These are phyloP conservation scores for Calonectria pseudoturangicola DNA, from an alignment of 2,329 filamentous ascomycete genomes.

Conservation along the genomic window DNA sequence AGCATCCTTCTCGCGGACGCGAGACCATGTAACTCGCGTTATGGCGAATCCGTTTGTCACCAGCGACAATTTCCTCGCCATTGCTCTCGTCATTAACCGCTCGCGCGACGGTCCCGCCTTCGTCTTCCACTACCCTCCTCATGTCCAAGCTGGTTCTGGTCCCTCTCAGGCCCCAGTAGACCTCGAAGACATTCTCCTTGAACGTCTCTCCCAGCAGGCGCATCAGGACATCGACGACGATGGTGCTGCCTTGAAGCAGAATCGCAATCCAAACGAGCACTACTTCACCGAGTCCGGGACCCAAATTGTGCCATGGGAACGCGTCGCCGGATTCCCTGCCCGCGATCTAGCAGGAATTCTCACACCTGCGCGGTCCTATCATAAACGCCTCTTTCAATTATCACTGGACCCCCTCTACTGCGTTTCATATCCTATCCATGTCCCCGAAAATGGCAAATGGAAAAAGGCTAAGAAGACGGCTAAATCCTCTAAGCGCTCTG, in stretches of 20 bases:
- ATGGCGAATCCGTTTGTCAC: constrained; percentile 70
- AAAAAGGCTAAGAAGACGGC: constrained; percentile 77
- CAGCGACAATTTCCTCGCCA: constrained; percentile 77
- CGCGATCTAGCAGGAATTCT: constrained; percentile 87
- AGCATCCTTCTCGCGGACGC: not conserved
- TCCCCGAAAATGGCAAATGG: constrained; percentile 86
- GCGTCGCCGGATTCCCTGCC: constrained; percentile 83
- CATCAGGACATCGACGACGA: constrained; percentile 61
- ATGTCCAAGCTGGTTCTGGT: constrained; percentile 63
- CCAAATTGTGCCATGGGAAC: constrained; percentile 81
- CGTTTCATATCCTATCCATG: constrained; percentile 88
- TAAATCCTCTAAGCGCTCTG: constrained; percentile 60
- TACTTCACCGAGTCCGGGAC: constrained; percentile 73
- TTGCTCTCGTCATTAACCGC: constrained; percentile 83
- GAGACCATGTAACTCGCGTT: constrained; percentile 49
- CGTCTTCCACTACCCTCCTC: constrained; percentile 91
- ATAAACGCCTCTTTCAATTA: constrained; percentile 89
- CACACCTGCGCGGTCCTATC: constrained; percentile 83
- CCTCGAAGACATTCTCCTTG: constrained; percentile 71
- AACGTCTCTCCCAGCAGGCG: constrained; percentile 65
- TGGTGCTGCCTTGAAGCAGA: constrained; percentile 65
- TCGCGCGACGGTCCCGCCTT: constrained; percentile 87
- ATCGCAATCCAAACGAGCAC: constrained; percentile 73
- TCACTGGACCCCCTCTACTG: constrained; percentile 87
- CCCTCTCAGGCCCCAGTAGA: constrained; percentile 62